Conservation (phyloP, 345 rosid genomes). For the Pistacia integerrima region DNA sequence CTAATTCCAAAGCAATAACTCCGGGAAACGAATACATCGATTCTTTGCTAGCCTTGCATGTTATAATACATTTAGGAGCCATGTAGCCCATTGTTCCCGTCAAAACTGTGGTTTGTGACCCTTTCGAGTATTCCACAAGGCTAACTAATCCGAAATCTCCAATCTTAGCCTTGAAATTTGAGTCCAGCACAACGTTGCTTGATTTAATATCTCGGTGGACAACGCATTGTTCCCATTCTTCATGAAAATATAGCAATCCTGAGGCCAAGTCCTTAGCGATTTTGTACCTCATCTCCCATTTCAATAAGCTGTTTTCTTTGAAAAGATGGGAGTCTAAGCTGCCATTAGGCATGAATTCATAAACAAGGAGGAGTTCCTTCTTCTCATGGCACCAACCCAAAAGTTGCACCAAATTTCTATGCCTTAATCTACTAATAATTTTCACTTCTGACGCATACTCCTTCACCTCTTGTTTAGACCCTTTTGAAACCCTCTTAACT, state of each 20-base stretch:
- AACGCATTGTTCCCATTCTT: conserved; percentile 24
- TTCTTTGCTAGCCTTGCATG: conserved; percentile 24
- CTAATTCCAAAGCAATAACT: conserved; percentile 16
- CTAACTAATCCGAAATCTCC: conserved; percentile 28
- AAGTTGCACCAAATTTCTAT: conserved; percentile 33
- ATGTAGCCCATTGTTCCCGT: conserved; percentile 28
- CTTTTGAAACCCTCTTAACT: conserved; percentile 24
- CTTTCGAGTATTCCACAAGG: conserved; percentile 17
- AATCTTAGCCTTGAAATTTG: conserved; percentile 20
- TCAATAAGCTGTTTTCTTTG: conserved; percentile 1
- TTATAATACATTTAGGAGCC: conserved; percentile 14
- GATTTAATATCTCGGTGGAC: conserved; percentile 27
- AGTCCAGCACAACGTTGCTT: conserved; percentile 28
- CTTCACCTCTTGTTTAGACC: conserved; percentile 30
- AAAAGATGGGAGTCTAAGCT: conserved; percentile 26
- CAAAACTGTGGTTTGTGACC: conserved; percentile 18
- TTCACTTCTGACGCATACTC: conserved; percentile 30
- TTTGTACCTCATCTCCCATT: conserved; percentile 21
- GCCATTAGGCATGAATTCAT: conserved; percentile 20
- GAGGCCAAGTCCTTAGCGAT: conserved; percentile 23
- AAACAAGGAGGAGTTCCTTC: conserved; percentile 25
- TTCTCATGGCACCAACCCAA: conserved; percentile 34
- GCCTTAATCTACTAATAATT: conserved; percentile 33
- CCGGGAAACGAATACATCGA: conserved; percentile 31
- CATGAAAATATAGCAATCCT: conserved; percentile 23